phyloP scores from a whole-genome alignment of 805 yeast genomes.

The Phaffomyces thermotolerans region DNA sequence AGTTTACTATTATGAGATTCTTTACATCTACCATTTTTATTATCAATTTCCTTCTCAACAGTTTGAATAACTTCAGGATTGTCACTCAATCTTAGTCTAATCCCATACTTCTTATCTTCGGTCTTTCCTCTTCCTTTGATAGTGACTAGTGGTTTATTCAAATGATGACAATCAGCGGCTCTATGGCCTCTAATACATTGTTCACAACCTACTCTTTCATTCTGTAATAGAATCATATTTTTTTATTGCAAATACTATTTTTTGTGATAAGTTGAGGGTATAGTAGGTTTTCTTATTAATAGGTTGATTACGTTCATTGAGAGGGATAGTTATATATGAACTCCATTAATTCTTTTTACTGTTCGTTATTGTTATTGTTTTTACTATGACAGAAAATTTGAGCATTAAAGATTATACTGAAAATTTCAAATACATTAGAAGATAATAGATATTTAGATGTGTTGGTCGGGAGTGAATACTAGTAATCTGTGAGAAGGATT shows the following conservation, averaged over 20 bases:
- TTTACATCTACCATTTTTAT: background rate
- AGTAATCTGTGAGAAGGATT: no score
- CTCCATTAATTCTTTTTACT: no score
- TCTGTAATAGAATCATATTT: slow-evolving; percentile 6
- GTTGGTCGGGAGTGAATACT: no score
- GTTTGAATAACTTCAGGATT: background rate
- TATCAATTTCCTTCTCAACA: background rate
- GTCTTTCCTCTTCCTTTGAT: slow-evolving; percentile 4
- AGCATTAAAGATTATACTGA: no score
- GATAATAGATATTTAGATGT: no score
- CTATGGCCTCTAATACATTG: slow-evolving; percentile 8
- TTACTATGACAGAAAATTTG: no score
- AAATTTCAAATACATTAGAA: no score
- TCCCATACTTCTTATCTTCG: background rate
- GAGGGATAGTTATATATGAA: no score
- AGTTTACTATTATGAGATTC: background rate
- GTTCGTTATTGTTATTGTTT: no score
- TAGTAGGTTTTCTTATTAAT: no score
- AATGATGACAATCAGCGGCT: slow-evolving; percentile 5
- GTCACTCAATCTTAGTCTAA: slow-evolving; percentile 2
- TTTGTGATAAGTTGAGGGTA: no score
- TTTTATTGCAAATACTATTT: background rate
- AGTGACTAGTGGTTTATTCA: slow-evolving; percentile 2
- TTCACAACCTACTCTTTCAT: slow-evolving; percentile 6
- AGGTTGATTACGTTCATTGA: no score